phyloP scores from a whole-genome alignment of 352 stramenopile genomes.

The Globisporangium acanthophoron region DNA sequence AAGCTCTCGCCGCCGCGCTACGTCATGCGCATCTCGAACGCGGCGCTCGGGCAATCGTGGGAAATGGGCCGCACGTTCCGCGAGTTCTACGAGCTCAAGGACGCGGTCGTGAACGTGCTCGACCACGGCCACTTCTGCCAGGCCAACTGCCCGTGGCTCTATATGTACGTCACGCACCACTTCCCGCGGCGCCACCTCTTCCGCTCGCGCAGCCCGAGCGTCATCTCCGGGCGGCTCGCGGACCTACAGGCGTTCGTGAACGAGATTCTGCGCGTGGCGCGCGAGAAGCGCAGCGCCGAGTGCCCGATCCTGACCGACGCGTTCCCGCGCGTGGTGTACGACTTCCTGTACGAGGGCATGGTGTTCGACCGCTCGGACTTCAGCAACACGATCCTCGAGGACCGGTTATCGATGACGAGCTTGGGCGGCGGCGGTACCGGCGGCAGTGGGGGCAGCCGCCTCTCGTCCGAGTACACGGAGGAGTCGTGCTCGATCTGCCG shows the following conservation, averaged over 20 bases:
- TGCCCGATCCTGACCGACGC: conserved; percentile 52
- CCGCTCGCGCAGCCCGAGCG: conserved; percentile 51
- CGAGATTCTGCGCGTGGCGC: conserved; percentile 50
- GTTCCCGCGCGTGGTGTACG: conserved; percentile 65
- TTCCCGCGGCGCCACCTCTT: conserved; percentile 78
- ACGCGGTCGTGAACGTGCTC: conserved; percentile 43
- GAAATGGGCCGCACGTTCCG: conserved; percentile 75
- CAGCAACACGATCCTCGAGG: conserved; percentile 42
- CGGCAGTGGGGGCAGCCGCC: conserved; percentile 16
- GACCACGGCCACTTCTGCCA: conserved; percentile 77
- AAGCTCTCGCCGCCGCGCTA: conserved; percentile 67
- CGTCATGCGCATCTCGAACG: conserved; percentile 75
- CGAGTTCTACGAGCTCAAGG: conserved; percentile 79
- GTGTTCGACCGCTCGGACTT: conserved; percentile 72
- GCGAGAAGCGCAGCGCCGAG: conserved; percentile 56
- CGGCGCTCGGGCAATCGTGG: conserved; percentile 61
- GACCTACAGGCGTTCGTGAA: conserved; percentile 68
- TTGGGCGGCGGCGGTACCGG: conserved; percentile 16
- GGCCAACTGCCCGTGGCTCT: conserved; percentile 81
- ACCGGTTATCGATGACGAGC: conserved; percentile 38
- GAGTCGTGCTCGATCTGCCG: conserved; percentile 62
- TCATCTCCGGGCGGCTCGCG: conserved; percentile 51
- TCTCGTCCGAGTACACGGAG: conserved; percentile 12
- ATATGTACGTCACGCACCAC: conserved; percentile 73
- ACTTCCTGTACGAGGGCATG: conserved; percentile 81